Percentiles rank a stretch among this genome's conserved stretches.
These are phyloP conservation scores for Vaccinium myrtillus DNA, from an alignment of 148 eudicot species.

Conservation along the genomic window DNA sequence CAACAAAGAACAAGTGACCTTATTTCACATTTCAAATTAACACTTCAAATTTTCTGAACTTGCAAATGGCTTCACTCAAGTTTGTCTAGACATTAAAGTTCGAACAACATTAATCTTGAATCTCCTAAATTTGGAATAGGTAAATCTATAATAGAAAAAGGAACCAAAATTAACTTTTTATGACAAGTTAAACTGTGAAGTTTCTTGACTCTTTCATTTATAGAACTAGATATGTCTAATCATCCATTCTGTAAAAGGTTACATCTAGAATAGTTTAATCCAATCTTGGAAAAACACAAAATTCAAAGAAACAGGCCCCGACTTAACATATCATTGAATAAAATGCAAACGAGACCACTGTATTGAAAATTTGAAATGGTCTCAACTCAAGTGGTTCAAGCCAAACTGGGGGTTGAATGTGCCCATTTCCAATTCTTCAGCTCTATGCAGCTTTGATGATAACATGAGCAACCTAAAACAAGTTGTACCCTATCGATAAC, in stretches of 20 bases:
- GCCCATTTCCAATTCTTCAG: background rate
- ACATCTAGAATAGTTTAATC: background rate
- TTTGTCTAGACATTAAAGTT: background rate
- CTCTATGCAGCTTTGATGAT: background rate
- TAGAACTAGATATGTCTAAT: background rate
- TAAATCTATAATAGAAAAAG: too few species aligned
- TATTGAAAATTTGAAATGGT: background rate
- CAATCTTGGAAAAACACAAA: background rate
- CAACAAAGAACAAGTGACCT: background rate
- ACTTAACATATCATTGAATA: background rate
- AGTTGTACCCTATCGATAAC: background rate
- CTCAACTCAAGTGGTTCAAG: background rate
- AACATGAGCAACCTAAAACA: conserved; percentile 8
- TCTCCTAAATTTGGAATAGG: background rate
- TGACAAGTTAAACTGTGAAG: background rate
- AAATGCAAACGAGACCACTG: background rate
- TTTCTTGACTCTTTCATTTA: background rate
- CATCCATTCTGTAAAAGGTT: background rate
- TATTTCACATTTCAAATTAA: background rate
- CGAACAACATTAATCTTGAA: background rate
- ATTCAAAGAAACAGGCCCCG: background rate
- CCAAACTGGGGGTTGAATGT: background rate
- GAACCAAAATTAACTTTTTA: background rate
- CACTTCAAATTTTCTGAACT: background rate
- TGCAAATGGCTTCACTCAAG: conserved; percentile 2